Evolutionary conservation across 495 filamentous ascomycete species (phyloP), one percentile per base, ranked within the genome.

Genomic region (Aspergillus bertholletiae): DNA sequence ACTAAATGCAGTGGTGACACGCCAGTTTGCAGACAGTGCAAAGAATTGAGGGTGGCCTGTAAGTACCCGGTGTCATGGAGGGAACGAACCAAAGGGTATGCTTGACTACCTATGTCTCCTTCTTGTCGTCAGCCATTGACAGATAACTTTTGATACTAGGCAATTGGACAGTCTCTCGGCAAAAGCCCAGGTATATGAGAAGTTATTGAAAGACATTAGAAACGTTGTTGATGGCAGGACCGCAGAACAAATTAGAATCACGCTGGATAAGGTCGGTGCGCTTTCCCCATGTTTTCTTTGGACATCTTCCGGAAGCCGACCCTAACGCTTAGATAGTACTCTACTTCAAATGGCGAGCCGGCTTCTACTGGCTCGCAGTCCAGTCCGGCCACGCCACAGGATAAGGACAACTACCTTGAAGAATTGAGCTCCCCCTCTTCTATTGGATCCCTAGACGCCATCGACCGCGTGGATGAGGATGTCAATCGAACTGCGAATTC

Each of bases 401-500:
- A 78, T 40, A 67, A 76, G 6, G 59, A 71, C 39, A 52, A 51
- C 5, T 65, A 67, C 32, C 54, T 62, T 1, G 57, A 65, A 21
- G 68, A 68, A 41, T 51, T 58, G 27, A 62, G 61, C 15, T 68
- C 64, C 3, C 64, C 71, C 26, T 85, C 80, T 2, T 84, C 82
- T 5, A 76, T 81, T 37, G 84, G 84, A 9, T 88, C 85, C 1
- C 76, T 80, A 3, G 81, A 80, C 23, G 82, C 81, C 12, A 67
- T 84, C 21, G 85, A 87, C 56, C 71, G 75, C 12, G 75, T 86
- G n/a, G 71, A 82, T 39, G 81, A 87, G 60, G 85, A 88, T 45
- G 60, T 80, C 13, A 84, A 84, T 58, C 74, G 74, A 23, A 79
- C 61, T 26, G 72, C 78, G 55, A 63, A 67, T 37, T 66, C 74